Base-by-base conservation (phyloP, 257 asterid genomes). In the Solanum appendiculatum region DNA sequence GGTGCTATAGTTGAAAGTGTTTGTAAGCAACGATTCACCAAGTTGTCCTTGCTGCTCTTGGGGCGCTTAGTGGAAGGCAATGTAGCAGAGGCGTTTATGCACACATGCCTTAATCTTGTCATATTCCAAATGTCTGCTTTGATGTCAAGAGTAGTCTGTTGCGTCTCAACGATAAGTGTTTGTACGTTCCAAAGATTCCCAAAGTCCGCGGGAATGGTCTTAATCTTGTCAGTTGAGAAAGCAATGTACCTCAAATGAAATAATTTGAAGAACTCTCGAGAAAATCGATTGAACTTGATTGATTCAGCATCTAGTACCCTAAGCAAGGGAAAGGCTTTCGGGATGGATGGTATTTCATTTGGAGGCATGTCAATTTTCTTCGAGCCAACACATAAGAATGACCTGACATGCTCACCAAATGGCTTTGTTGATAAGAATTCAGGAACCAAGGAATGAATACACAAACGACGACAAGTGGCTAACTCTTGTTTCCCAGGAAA, bases 171-270 rank as follows among this genome's bases (percentile, higher is more conserved):
- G 9, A 91, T 88, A 14, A 94, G 84, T 21, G 93, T 93, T 85
- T 93, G 93, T 13, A 94, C 29, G 88, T 92, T 94, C 95, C 94
- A 90, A 1, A 94, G 93, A 70, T 82, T 86, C 44, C 94, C 91
- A 9, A 94, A 23, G 23, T 89, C 83, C 2, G 70, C 58, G 15
- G 95, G 95, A 31, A 94, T 85, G 68, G 88, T 69, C 84, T 80
- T 73, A 89, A 91, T 78, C 66, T 48, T 86, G 20, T 90, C 86
- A 42, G 91, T 77, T 2, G 95, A 90, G 27, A 93, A 69, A 27
- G 89, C 92, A 29, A 94, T 86, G 13, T 90, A 92, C 89, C 94
- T 93, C 93, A 94, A 86, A 69, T 93, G 95, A 29, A 91, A 88
- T 23, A 94, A 68, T 3, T 91, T 93, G 56, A 88, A 86, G 3